phyloP scores from a whole-genome alignment of 208 protist genomes.

The Leishmania braziliensis region DNA sequence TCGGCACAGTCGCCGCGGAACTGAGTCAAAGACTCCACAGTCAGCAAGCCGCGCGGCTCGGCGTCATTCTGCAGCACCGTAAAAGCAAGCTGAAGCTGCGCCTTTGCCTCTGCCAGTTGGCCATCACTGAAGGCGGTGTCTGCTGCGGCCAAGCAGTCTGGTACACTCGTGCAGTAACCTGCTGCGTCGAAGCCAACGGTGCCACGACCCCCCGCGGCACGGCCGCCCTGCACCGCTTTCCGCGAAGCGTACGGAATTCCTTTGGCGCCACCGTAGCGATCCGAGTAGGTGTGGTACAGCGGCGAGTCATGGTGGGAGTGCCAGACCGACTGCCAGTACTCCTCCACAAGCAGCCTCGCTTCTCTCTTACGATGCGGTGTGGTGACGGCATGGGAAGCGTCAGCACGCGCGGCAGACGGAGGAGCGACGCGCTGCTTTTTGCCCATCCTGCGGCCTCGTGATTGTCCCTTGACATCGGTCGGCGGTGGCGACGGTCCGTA shows the following conservation, averaged over 20 bases:
- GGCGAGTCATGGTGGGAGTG: slow-evolving; percentile 55
- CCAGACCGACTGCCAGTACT: slow-evolving; percentile 73
- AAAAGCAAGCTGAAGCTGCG: slow-evolving; percentile 58
- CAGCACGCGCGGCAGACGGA: not conserved
- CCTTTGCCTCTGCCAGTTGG: slow-evolving; percentile 39
- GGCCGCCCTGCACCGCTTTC: slow-evolving; percentile 33
- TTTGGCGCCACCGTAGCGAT: slow-evolving; percentile 68
- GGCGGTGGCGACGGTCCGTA: slow-evolving; percentile 29
- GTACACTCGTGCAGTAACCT: not conserved
- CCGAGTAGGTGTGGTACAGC: slow-evolving; percentile 78
- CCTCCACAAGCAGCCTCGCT: slow-evolving; percentile 59
- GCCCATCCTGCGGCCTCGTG: slow-evolving; percentile 2
- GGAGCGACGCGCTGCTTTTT: slow-evolving; percentile 1
- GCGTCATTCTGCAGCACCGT: slow-evolving; percentile 67
- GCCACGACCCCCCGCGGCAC: not conserved
- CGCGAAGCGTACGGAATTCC: slow-evolving; percentile 68
- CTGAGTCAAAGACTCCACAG: slow-evolving; percentile 19
- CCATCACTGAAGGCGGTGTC: slow-evolving; percentile 42
- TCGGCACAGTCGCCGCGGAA: slow-evolving; percentile 9
- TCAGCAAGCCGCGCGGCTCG: slow-evolving; percentile 21
- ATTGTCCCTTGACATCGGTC: slow-evolving; percentile 9
- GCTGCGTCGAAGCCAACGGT: not conserved
- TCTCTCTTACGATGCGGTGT: slow-evolving; percentile 8
- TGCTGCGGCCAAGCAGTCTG: slow-evolving; percentile 42
- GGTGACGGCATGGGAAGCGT: not conserved